phyloP scores from a whole-genome alignment of 768 basidiomycete genomes.

The Termitomyces sp. region DNA sequence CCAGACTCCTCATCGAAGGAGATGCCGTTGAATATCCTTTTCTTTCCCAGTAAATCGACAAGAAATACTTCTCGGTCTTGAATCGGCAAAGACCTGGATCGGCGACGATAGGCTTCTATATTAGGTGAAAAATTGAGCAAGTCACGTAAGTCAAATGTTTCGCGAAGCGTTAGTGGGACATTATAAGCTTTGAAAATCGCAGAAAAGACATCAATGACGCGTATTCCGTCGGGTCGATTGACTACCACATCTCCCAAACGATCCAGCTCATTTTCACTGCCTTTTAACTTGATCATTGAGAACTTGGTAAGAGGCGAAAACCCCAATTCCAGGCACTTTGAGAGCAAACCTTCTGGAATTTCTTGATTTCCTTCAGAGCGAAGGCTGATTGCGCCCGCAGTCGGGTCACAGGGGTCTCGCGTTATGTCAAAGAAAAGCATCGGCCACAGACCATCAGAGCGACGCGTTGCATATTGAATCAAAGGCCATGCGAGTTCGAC shows the following conservation, averaged over 20 bases:
- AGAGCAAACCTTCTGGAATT: background rate
- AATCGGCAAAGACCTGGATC: background rate
- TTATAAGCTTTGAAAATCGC: background rate
- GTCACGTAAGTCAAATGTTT: background rate
- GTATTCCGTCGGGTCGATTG: background rate
- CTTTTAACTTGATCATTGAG: background rate
- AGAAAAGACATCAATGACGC: background rate
- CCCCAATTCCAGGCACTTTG: background rate
- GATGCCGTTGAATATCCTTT: background rate
- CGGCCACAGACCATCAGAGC: background rate
- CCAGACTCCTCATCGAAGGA: background rate
- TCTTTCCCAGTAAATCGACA: background rate
- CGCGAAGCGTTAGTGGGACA: background rate
- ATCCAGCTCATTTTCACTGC: background rate
- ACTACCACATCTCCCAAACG: background rate
- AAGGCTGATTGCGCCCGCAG: background rate
- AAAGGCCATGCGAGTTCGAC: background rate
- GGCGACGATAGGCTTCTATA: background rate
- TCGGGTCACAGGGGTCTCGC: background rate
- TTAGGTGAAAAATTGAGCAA: background rate
- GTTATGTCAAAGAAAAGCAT: background rate
- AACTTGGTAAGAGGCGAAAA: background rate
- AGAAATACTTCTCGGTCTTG: background rate
- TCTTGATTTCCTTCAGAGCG: background rate
- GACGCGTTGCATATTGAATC: background rate